Percentiles rank a stretch among this genome's conserved stretches.
Conservation (phyloP, 2,329 filamentous ascomycete species). For the Aureobasidium pullulans region DNA sequence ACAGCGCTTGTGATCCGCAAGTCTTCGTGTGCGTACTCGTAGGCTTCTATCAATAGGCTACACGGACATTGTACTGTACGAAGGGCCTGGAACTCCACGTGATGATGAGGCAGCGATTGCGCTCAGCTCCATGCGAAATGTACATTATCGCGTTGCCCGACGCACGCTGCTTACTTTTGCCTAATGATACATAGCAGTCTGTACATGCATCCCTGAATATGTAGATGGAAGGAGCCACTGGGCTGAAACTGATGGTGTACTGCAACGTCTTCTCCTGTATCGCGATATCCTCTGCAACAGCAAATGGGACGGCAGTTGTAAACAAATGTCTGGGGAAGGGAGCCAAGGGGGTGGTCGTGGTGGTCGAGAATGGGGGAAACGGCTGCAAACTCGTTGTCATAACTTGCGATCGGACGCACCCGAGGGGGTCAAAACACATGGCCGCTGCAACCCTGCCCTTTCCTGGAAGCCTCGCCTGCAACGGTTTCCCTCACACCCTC, state of each 20-base stretch:
- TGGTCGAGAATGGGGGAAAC: not conserved
- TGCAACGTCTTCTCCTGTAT: not conserved
- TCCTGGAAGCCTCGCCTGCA: constrained; percentile 7
- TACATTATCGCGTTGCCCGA: not conserved
- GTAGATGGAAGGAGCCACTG: not conserved
- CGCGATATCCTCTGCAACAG: not conserved
- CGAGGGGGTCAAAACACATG: not conserved
- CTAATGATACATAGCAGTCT: not conserved
- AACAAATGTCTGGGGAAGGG: constrained; percentile 2
- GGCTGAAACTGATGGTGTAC: not conserved
- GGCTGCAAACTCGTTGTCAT: not conserved
- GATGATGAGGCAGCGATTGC: not conserved
- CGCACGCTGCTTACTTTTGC: not conserved
- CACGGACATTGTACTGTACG: not conserved
- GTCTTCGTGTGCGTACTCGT: not conserved
- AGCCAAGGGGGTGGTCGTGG: not conserved
- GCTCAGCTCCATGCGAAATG: not conserved
- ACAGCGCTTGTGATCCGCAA: not conserved
- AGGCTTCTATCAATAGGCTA: not conserved
- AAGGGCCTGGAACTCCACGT: not conserved
- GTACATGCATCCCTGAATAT: not conserved
- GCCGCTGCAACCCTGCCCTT: not conserved
- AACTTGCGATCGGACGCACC: not conserved
- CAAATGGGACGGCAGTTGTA: constrained; percentile 6
- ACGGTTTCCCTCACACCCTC: constrained; percentile 2